These are phyloP conservation scores for Psidium friedrichsthalianum DNA, from an alignment of 345 rosid genomes.

Conservation along the genomic window DNA sequence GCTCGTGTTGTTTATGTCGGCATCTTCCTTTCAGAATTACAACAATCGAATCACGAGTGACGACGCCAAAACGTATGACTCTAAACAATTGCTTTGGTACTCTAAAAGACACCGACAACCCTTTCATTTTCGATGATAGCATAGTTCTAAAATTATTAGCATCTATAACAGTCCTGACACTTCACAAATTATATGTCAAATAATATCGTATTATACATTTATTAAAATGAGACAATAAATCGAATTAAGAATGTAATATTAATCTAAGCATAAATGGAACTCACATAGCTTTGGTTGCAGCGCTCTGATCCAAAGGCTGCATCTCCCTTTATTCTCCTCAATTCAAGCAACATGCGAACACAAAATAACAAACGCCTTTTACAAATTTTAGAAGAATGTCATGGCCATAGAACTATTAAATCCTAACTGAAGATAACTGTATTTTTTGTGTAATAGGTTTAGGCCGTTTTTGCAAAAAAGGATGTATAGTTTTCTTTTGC, in stretches of 20 bases:
- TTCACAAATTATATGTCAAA: not conserved
- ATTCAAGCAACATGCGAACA: not conserved
- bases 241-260: not conserved
- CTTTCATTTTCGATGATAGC: not conserved
- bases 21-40: not conserved
- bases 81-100: not conserved
- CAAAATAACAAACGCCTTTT: not conserved
- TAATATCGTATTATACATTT: not conserved
- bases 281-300: not conserved
- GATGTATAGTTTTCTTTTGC: not conserved
- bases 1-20: not conserved
- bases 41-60: not conserved
- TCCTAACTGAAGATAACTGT: not conserved
- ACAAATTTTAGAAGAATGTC: not conserved
- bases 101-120: not conserved
- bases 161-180: not conserved
- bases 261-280: not conserved
- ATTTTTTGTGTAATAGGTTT: not conserved
- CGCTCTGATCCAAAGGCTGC: not conserved
- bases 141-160: not conserved
- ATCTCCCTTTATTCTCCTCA: not conserved
- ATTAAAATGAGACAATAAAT: not conserved
- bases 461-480: not conserved
- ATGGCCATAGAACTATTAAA: not conserved
- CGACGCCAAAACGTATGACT: not conserved